Base-by-base conservation (phyloP, 345 rosid species). In the Isatis tinctoria region DNA sequence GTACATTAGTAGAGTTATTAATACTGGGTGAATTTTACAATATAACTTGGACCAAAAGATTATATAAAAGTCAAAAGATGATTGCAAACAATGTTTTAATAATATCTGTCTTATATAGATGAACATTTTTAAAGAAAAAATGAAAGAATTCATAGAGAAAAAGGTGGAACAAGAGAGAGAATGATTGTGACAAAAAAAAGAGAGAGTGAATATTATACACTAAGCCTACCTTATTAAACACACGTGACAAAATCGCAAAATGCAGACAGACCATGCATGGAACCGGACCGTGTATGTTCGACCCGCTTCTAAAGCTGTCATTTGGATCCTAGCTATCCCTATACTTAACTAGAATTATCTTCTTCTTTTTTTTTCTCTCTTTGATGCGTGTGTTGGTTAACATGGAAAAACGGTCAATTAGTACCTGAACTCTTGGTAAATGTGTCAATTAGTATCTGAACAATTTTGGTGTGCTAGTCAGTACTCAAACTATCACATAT, bases 241-340 rank as follows among this genome's bases (percentile, higher is more conserved):
- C 74, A 75, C 74, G 74, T 75, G 70, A 61, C 47, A 22, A 28
- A 65, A 47, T 49, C 44, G 62, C 18, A 37, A 59, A 48, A 58
- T 66, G 51, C 41, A 66, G 73, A 66, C 57, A 60, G 14, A 6
- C 54, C 62, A 61, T 75, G 74, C 74, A 75, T 52, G 74, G 41
- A 52, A 32, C 79, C 79, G 59, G 58, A 69, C 74, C 58, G 27
- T 39, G 28, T 67, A 67, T 75, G 74, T 60, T 75, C 60, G 74
- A 75, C 73, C 62, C 54, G 48, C 59, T 74, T 48, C 52, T 74
- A 66, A 58, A 74, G 53, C 72, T 74, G 78, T 67, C 78, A 47
- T 49, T 68, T 67, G 58, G 58, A 52, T 52, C 40, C 12, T 52
- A 68, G 64, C 64, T 51, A 47, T 1, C 20, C 33, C 49, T 74